These are phyloP conservation scores for Pseudocohnilembus persalinus DNA, from an alignment of 169 alveolate genomes.

Conservation along the genomic window DNA sequence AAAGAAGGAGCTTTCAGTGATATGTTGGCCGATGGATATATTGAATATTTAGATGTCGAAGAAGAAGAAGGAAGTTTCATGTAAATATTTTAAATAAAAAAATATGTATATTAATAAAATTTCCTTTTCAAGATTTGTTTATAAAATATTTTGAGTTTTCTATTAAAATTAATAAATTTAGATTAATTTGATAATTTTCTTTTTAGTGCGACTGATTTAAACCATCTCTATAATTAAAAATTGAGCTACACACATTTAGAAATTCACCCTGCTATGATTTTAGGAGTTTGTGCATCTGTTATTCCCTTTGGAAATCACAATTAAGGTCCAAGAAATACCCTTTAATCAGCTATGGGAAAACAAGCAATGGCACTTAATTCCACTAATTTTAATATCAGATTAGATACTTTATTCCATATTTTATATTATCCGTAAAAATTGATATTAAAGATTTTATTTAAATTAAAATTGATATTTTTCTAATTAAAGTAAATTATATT, in stretches of 20 bases:
- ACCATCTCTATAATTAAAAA: constrained; percentile 81
- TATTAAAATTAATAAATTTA: too few species aligned
- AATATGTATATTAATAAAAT: not conserved
- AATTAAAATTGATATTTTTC: not conserved
- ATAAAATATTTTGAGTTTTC: too few species aligned
- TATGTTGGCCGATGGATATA: constrained; percentile 92
- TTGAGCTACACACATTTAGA: constrained; percentile 98
- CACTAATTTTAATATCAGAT: constrained; percentile 96
- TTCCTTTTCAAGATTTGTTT: not conserved
- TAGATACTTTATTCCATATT: constrained; percentile 98
- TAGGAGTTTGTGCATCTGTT: constrained; percentile 99
- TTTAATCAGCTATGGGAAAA: constrained; percentile 99
- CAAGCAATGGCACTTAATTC: constrained; percentile 99
- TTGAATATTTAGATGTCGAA: constrained; percentile 99
- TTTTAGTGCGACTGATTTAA: constrained; percentile 95
- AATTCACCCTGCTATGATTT: constrained; percentile 99
- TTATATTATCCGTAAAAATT: constrained; percentile 92
- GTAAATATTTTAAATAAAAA: too few species aligned
- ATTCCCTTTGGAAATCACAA: constrained; percentile 99
- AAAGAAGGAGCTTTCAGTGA: constrained; percentile 73
- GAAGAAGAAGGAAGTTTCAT: constrained; percentile 99
- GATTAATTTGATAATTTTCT: not conserved
- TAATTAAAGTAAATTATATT: too few species aligned
- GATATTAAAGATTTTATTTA: too few species aligned
- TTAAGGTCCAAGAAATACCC: constrained; percentile 98